Base-by-base conservation (phyloP, 148 eudicot species). In the Chenopodium formosanum region DNA sequence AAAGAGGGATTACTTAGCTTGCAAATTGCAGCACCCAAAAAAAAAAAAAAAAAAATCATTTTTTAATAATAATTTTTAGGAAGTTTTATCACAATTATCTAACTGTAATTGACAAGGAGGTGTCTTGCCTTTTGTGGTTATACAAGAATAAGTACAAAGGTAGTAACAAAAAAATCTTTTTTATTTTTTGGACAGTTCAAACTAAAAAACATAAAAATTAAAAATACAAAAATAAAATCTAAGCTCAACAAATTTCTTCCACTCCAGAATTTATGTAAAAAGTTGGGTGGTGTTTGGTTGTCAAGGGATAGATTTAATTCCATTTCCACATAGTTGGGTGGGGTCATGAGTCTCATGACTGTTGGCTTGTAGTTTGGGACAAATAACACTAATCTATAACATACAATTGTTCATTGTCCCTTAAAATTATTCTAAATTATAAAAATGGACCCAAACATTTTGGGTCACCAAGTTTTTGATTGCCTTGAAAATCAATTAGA, bases 341-440 rank as follows among this genome's bases (percentile, higher is more conserved):
- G 86, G 80, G 83, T 40, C 48, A 44, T 84, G 58, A 37, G 86
- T 77, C 80, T 37, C 47, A 44, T 84, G 67, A 37, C 62, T 52
- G 64, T 76, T 76, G 73, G 60, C 47, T 64, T 72, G 71, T 73
- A 66, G 53, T 40, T 65, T 73, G 84, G 84, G 84, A 81, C 84
- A 84, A 81, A 81, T 77, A 72, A 83, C 75, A 44, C 81, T 84
- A 77, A 71, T 77, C 62, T 77, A 84, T 64, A 32, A 73, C 83
- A 14, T 14, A 62, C 10, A 40, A 29, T 74, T 84, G 60, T 75
- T 69, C 67, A 25, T 70, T 73, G 73, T 52, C 73, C 37, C 74
- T 70, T 64, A 29, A 76, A 72, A 72, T 75, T 47, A 62, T 47
- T 75, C 64, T 37, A 20, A 16, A 52, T 14, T 31, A 40, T 40